Evolutionary conservation across 2,329 filamentous ascomycete species (phyloP).

Genomic region (Fusarium tupiense): DNA sequence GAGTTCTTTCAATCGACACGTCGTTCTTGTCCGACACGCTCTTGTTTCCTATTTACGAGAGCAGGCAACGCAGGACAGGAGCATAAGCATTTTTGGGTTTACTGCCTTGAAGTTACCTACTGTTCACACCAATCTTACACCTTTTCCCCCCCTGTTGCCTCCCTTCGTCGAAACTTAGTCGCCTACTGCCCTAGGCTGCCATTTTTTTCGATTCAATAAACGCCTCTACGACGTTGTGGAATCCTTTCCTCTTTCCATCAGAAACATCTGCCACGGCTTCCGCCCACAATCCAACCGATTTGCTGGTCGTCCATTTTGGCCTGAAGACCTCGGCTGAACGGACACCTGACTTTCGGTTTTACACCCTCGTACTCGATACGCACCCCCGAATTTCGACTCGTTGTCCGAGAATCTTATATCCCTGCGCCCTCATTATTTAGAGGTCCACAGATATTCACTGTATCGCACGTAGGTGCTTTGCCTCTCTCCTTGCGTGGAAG

Average conservation of each 20-base stretch:
- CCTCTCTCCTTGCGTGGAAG: constrained; percentile 39
- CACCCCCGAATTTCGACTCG: constrained; percentile 21
- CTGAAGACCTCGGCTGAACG: constrained; percentile 33
- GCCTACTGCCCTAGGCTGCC: constrained; percentile 27
- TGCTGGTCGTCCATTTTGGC: not conserved
- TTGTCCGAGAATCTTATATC: constrained; percentile 13
- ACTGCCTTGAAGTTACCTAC: constrained; percentile 31
- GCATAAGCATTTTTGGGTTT: constrained; percentile 8
- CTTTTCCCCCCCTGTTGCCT: constrained; percentile 13
- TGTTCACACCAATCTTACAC: constrained; percentile 13
- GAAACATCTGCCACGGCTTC: constrained; percentile 5
- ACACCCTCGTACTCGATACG: constrained; percentile 13
- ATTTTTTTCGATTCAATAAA: constrained; percentile 30
- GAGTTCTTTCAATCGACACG: constrained; percentile 22
- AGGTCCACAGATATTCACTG: constrained; percentile 33
- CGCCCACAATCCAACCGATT: constrained; percentile 24
- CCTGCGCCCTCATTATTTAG: constrained; percentile 36
- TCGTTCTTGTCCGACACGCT: constrained; percentile 20
- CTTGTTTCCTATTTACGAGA: constrained; percentile 10
- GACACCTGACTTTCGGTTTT: constrained; percentile 5
- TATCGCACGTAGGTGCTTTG: constrained; percentile 39
- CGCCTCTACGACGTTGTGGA: constrained; percentile 14
- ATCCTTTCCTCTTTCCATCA: constrained; percentile 13
- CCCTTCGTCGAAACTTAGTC: constrained; percentile 25
- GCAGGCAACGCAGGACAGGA: not conserved